Evolutionary conservation across 352 stramenopile species (phyloP).

Genomic region (Phytophthora hibernalis): DNA sequence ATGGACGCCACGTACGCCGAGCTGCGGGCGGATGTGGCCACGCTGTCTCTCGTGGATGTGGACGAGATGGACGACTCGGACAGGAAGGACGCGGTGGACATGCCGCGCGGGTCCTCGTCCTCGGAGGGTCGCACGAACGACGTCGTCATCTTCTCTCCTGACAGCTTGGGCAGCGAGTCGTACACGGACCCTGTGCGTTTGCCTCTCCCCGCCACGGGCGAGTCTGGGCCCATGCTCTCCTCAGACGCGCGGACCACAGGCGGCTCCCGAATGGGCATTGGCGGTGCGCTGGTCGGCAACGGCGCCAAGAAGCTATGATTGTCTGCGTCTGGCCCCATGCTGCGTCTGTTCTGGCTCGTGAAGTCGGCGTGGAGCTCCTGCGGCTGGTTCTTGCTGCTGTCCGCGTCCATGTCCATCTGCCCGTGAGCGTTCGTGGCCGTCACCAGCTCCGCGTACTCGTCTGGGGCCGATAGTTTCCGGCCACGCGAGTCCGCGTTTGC

Average conservation of each 20-base stretch:
- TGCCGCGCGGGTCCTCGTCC: slow-evolving; percentile 17
- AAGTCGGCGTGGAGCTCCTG: slow-evolving; percentile 24
- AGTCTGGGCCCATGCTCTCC: slow-evolving; percentile 41
- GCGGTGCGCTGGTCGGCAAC: slow-evolving; percentile 2
- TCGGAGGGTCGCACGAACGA: slow-evolving; percentile 24
- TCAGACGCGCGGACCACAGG: slow-evolving; percentile 24
- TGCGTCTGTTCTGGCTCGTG: slow-evolving; percentile 23
- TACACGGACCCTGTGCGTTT: slow-evolving; percentile 46
- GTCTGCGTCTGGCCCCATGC: slow-evolving; percentile 37
- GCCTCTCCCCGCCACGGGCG: slow-evolving; percentile 22
- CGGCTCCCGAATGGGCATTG: background rate
- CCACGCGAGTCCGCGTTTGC: slow-evolving; percentile 16
- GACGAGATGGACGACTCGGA: slow-evolving; percentile 36
- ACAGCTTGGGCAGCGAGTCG: slow-evolving; percentile 35
- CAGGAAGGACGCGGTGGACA: slow-evolving; percentile 37
- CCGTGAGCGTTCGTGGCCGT: slow-evolving; percentile 35
- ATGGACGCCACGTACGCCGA: slow-evolving; percentile 36
- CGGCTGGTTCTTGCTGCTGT: background rate
- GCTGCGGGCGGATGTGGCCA: slow-evolving; percentile 10
- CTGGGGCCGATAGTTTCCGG: slow-evolving; percentile 39
- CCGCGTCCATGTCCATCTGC: background rate
- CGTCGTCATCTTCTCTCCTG: slow-evolving; percentile 35
- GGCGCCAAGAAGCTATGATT: slow-evolving; percentile 35
- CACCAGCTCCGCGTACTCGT: slow-evolving; percentile 48
- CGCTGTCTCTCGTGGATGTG: slow-evolving; percentile 33